Base-by-base conservation (phyloP, 2,329 filamentous ascomycete genomes). In the Orbilia oligospora region DNA sequence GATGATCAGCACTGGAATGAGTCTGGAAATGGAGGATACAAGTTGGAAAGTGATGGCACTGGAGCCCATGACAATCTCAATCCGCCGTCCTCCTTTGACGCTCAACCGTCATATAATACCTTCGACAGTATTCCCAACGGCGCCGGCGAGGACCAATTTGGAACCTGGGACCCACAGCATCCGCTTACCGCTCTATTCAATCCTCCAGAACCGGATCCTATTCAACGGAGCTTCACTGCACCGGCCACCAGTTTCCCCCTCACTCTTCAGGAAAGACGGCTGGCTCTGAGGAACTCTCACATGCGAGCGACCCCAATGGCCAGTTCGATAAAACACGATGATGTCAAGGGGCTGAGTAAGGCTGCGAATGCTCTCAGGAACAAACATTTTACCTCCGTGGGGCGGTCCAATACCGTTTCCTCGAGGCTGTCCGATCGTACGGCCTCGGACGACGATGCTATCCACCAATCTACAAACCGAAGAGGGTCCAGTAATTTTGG, bases 251-350 rank as follows among this genome's bases (percentile, higher is more conserved):
- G 63, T 20, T 78, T 78, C 33, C 75, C 75, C 22, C 75, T 72
- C 30, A 79, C 76, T 49, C 64, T 79, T 3, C 70, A 75, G 18
- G 76, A 79, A 30, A 56, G 76, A 55, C 53, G 76, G 30, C 49
- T 79, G 51, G 55, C 63, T 8, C 76, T 79, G 33, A 70, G 76
- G 22, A 79, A 79, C 38, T 75, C 71, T 33, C 76, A 75, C 65
- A 75, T 79, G 33, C 64, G 71, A 64, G 76, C 76, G 14, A 79
- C 76, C 2, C 76, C 76, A 0, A 75, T 79, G 71, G 76, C 66
- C 20, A 79, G 76, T 51, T 79, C 76, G 0, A 33, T 75, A 18
- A 79, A 73, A 70, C 58, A 67, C 12, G 76, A 73, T 3, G 76
- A 79, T 12, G 8, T 68, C 48, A 75, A 79, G 48, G 70, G 76